These are phyloP conservation scores for Talaromyces trachyspermus DNA, from an alignment of 495 filamentous ascomycete genomes.

Conservation along the genomic window DNA sequence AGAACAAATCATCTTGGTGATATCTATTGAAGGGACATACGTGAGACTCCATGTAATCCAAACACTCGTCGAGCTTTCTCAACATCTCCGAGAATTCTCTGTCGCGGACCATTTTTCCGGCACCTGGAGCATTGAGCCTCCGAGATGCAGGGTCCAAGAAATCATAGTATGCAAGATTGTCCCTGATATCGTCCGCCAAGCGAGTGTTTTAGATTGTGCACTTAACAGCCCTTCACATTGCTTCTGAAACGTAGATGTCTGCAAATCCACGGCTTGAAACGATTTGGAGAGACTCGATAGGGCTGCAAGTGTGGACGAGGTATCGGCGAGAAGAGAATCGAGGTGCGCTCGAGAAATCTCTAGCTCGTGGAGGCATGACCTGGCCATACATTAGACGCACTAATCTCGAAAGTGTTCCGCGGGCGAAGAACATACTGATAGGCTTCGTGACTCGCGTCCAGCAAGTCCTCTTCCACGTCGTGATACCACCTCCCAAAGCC, in stretches of 20 bases:
- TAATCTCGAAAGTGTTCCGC: not conserved
- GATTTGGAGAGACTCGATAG: constrained; percentile 71
- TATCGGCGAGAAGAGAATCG: constrained; percentile 68
- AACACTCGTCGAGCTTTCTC: constrained; percentile 73
- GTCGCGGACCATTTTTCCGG: constrained; percentile 70
- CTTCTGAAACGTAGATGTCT: constrained; percentile 83
- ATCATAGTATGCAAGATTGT: constrained; percentile 83
- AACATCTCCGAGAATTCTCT: constrained; percentile 82
- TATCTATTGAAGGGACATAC: constrained; percentile 37
- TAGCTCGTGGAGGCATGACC: constrained; percentile 72
- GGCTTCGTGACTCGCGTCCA: constrained; percentile 75
- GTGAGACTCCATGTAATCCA: constrained; percentile 82
- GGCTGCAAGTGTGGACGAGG: constrained; percentile 62
- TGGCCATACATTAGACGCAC: constrained; percentile 20
- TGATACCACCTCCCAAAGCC: constrained; percentile 58
- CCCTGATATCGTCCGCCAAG: constrained; percentile 72
- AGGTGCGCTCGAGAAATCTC: constrained; percentile 71
- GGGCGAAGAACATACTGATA: constrained; percentile 56
- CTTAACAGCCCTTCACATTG: constrained; percentile 80
- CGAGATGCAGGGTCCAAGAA: constrained; percentile 87
- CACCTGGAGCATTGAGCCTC: constrained; percentile 84
- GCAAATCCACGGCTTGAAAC: constrained; percentile 77
- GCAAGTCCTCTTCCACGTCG: constrained; percentile 54
- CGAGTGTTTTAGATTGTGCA: constrained; percentile 70
- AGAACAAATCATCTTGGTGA: constrained; percentile 4